Evolutionary conservation across 768 basidiomycete species (phyloP), one percentile per base, ranked within the genome.

Genomic region (Russula compacta): DNA sequence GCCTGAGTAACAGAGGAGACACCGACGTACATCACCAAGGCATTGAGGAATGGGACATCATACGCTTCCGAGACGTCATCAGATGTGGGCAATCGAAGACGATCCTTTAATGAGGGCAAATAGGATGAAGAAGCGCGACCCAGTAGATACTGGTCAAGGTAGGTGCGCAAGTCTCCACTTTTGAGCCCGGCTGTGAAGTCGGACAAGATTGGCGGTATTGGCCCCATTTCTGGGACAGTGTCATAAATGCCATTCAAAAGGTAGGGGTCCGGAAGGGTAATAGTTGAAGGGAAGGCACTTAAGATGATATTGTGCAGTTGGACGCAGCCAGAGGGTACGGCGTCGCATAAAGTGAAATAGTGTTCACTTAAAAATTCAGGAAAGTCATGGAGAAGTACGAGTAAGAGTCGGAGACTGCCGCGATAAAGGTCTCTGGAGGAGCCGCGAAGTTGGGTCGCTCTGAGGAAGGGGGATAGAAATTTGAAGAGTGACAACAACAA

Each of bases 311-410:
- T 99, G 67, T 94, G 88, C 56, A 98, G 82, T 73, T 99, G 97
- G 60, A 95, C 86, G 80, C 95, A 98, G 64, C 88, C 84, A 32
- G 87, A 79, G 49, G 97, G 97, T 64, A 99, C 91, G 62, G 83
- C 87, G 65, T 98, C 95, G 70, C 93, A 92, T 36, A 99, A 84
- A 46, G 92, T 87, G 76, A 95, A 95, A 74, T 98, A 95, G 72
- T 95, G 93, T 76, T 95, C 93, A 72, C 87, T 92, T 63, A 98
- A 79, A 79, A 98, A 98, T 63, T 98, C 97, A 53, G 97, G 97
- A 79, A 98, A 98, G 74, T 98, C 97, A 73, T 99, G 95, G 19
- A 99, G 83, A 54, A 99, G 86, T 60, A 98, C 93, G 50, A 99
- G 82, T 51, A 99, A 83, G 35, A 99, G 81, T 39, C 95, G 85